Evolutionary conservation across 2,329 filamentous ascomycete genomes (phyloP), one percentile per base, ranked within the genome.

Genomic region (Fusarium oligoseptatum): DNA sequence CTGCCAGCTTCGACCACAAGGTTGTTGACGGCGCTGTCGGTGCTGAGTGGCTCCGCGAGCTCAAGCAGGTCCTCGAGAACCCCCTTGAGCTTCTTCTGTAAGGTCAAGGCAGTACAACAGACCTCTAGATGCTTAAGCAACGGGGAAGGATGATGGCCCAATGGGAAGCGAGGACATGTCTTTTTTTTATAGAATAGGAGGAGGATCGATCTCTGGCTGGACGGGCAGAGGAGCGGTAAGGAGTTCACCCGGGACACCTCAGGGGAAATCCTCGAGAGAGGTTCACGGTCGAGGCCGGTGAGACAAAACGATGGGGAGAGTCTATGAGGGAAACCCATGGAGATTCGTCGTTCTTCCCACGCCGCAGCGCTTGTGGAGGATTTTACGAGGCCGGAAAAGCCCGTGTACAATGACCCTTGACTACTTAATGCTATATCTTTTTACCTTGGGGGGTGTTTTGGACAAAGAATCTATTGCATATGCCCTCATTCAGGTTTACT

Each of bases 41-140:
- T 81, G 97, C 93, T 69, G 97, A 99, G 85, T 99, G 96, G 92
- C 95, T 99, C 85, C 92, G 91, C 85, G 97, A 97, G 88, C 88
- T 99, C 84, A 99, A 99, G 93, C 96, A 95, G 90, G 94, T 95
- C 63, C 88, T 99, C 71, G 97, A 99, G 92, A 98, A 98, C 90
- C 97, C 97, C 77, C 90, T 99, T 78, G 94, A 97, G 88, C 90
- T 99, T 78, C 88, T 99, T 84, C 90, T 99, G 85, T 99, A 93
- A 88, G 71, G 48, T 62, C 20, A 57, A 58, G 61, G 22, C 24
- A 55, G 39, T 50, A 64, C 48, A 60, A 34, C 27, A 67, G 37
- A 39, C 50, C 50, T 48, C 43, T 41, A 65, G 39, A 66, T 43
- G 24, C 48, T 52, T 50, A 62, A 64, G 55, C 34, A 50, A 22